phyloP scores from a whole-genome alignment of 164 flowering plant genomes.

The Dillenia suffruticosa region DNA sequence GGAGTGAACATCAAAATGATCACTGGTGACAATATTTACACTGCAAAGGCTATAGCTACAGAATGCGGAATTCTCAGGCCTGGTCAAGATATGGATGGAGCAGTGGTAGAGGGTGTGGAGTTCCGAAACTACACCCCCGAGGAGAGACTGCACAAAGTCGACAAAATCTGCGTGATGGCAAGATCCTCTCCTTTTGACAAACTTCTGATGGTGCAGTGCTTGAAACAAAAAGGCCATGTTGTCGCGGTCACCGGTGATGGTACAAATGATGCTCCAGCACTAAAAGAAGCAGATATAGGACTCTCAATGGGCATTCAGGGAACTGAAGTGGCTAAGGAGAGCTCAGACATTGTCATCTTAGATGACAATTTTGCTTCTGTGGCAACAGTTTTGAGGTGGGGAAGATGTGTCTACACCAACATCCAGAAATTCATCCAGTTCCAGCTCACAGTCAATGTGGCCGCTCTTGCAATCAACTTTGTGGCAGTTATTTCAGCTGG shows the following conservation, averaged over 20 bases:
- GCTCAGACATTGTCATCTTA: slow-evolving; percentile 59
- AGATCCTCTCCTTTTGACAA: slow-evolving; percentile 70
- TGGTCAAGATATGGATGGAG: slow-evolving; percentile 16
- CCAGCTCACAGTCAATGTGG: slow-evolving; percentile 61
- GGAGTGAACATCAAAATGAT: slow-evolving; percentile 59
- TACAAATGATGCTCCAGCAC: slow-evolving; percentile 59
- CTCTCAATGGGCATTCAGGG: slow-evolving; percentile 73
- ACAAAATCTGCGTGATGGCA: slow-evolving; percentile 58
- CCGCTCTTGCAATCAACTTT: slow-evolving; percentile 55
- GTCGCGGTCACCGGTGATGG: slow-evolving; percentile 78
- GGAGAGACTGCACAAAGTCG: slow-evolving; percentile 41
- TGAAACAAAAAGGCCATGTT: slow-evolving; percentile 58
- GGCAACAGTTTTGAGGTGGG: slow-evolving; percentile 49
- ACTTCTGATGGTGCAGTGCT: slow-evolving; percentile 54
- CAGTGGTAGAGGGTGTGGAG: slow-evolving; percentile 45
- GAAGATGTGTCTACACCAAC: slow-evolving; percentile 59
- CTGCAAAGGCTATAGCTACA: slow-evolving; percentile 58
- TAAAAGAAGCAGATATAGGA: slow-evolving; percentile 59
- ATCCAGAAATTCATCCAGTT: slow-evolving; percentile 76
- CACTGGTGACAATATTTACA: slow-evolving; percentile 60
- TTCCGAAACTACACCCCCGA: slow-evolving; percentile 41
- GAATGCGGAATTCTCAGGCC: slow-evolving; percentile 57
- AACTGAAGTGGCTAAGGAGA: slow-evolving; percentile 69
- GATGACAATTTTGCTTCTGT: slow-evolving; percentile 61
- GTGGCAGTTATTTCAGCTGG: slow-evolving; percentile 62